Percentiles rank a stretch among this genome's conserved stretches.
Evolutionary conservation across 2,329 filamentous ascomycete species (phyloP).

Genomic region (Aphanoascus verrucosus): DNA sequence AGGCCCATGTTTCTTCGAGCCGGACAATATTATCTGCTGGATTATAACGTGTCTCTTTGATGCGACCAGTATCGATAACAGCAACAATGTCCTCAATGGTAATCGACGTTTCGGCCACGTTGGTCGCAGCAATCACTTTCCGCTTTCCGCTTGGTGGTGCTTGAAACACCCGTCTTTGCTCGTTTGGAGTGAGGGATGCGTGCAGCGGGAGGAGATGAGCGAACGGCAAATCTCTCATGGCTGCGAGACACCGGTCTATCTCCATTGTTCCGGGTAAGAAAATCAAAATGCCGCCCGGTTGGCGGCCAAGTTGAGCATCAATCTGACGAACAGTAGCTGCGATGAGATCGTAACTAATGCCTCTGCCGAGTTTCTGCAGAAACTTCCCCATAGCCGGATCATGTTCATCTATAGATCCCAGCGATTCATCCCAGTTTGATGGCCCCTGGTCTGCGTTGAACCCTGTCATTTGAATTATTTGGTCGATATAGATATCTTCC

Average conservation of each 20-base stretch:
- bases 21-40: slow-evolving; percentile 86
- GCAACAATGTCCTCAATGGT: slow-evolving; percentile 96
- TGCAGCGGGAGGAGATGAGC: slow-evolving; percentile 80
- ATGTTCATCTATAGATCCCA: slow-evolving; percentile 25
- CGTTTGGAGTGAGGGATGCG: slow-evolving; percentile 76
- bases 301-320: slow-evolving; percentile 60
- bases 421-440: slow-evolving; percentile 26
- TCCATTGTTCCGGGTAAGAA: slow-evolving; percentile 89
- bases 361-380: slow-evolving; percentile 62
- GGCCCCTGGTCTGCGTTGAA: slow-evolving; percentile 44
- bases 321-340: slow-evolving; percentile 70
- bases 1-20: slow-evolving; percentile 91
- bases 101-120: slow-evolving; percentile 96
- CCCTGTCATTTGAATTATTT: slow-evolving; percentile 68
- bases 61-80: slow-evolving; percentile 87
- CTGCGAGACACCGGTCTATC: slow-evolving; percentile 68
- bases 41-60: slow-evolving; percentile 95
- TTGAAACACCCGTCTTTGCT: slow-evolving; percentile 79
- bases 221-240: slow-evolving; percentile 53
- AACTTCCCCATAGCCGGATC: slow-evolving; percentile 52
- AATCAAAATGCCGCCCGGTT: slow-evolving; percentile 82
- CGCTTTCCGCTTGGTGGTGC: slow-evolving; percentile 65
- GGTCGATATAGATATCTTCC: slow-evolving; percentile 78
- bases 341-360: slow-evolving; percentile 86
- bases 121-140: slow-evolving; percentile 90